Evolutionary conservation across 805 yeast genomes (phyloP), one percentile per base, ranked within the genome.

Genomic region (Gaillardinia entomophila): DNA sequence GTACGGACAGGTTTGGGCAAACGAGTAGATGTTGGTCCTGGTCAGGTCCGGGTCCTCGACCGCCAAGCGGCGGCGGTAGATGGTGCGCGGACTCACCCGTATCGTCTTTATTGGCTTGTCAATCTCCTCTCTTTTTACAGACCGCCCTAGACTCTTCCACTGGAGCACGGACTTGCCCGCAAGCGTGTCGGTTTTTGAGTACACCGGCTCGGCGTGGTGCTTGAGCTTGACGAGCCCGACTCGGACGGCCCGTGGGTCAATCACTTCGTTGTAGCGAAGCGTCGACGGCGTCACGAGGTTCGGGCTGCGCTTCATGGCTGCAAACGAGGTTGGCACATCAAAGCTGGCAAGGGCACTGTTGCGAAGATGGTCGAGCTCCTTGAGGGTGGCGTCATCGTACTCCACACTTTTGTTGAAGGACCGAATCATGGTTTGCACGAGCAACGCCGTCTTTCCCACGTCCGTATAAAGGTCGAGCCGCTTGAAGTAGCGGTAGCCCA

Each of bases 91-190:
- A 2, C 30, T 24, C 1, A 47, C 39, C 4, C 16, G 39, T 1
- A 54, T 43, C 1, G 35, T 20, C 31, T 53, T 57, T 4, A 55
- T 37, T 3, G 51, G 53, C 1, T 27, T 30, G 1, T 30, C 36
- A 2, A 40, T 11, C 30, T 55, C 45, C 1, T 29, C 34, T 2
- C 44, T 46, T 23, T 34, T 39, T 6, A 59, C 41, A 11, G 62
- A 57, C 23, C 66, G 35, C 4, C 64, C 66, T 13, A 55, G 33
- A 32, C 54, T 48, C 34, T 55, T 60, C 66, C 66, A 60, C 30
- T 57, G 63, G 13, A 44, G 50, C 27, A 46, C 53, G 2, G 64
- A 56, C 35, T 55, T 59, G 2, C 60, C 64, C 2, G 46, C 48
- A 11, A 44, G 17, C 1, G 57, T 31, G 12, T 39, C 32, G 28